Conservation (phyloP, 495 filamentous ascomycete genomes). For the Schizothecium vesticola region DNA sequence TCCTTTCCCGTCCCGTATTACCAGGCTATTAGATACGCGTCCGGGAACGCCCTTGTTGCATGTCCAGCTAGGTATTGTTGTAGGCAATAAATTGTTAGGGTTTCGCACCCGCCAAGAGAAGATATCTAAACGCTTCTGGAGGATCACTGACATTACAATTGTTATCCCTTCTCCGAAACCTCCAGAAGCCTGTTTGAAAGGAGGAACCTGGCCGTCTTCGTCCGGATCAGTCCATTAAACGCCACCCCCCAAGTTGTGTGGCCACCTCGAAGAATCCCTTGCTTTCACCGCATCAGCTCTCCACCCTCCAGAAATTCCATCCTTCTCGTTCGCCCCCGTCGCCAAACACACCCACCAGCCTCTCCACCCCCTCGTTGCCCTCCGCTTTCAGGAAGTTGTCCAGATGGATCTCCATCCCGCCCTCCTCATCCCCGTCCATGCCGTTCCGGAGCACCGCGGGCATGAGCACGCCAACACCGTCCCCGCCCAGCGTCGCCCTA, state of each 20-base stretch:
- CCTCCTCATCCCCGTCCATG: slow-evolving; percentile 59
- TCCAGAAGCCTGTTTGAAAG: not conserved
- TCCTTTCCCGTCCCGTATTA: not conserved
- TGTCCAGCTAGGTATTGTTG: not conserved
- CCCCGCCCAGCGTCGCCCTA: slow-evolving; percentile 80
- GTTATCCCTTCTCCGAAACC: not conserved
- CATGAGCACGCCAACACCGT: slow-evolving; percentile 89
- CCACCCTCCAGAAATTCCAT: slow-evolving; percentile 91
- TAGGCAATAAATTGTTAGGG: not conserved
- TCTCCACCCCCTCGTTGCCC: slow-evolving; percentile 74
- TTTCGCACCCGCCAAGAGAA: not conserved
- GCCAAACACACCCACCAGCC: slow-evolving; percentile 60
- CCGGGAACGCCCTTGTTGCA: not conserved
- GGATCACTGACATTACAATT: slow-evolving; percentile 10
- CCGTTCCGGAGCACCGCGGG: slow-evolving; percentile 78
- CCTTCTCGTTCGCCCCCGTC: slow-evolving; percentile 62
- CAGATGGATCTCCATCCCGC: slow-evolving; percentile 88
- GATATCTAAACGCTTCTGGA: not conserved
- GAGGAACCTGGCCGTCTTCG: not conserved
- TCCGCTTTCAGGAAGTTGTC: slow-evolving; percentile 82
- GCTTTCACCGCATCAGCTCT: slow-evolving; percentile 24
- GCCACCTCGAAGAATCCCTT: not conserved
- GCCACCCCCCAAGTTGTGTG: not conserved
- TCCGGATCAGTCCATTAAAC: not conserved
- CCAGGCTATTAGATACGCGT: not conserved